phyloP scores from a whole-genome alignment of 495 filamentous ascomycete genomes.

The Annulohypoxylon stygium region DNA sequence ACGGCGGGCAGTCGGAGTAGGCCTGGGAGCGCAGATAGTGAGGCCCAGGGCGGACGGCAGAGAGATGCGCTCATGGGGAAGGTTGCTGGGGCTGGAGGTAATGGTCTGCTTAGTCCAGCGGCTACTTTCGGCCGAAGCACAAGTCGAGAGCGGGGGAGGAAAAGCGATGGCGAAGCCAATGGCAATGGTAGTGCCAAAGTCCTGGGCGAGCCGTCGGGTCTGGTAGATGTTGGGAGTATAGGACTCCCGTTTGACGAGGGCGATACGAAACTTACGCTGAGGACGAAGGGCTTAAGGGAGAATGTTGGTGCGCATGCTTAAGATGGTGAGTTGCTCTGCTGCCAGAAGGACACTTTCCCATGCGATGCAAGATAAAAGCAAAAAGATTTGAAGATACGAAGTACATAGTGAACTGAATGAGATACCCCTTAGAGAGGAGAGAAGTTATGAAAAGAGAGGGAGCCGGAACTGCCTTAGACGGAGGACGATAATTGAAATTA shows the following conservation, averaged over 20 bases:
- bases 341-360: too few species aligned
- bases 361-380: background rate
- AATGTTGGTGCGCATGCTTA: conserved; percentile 54
- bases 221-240: conserved; percentile 12
- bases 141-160: background rate
- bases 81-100: conserved; percentile 33
- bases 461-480: background rate
- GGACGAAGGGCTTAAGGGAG: conserved; percentile 64
- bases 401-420: background rate
- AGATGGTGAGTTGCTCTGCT: too few species aligned
- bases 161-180: background rate
- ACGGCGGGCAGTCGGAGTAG: conserved; percentile 54
- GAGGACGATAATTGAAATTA: conserved; percentile 6
- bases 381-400: background rate
- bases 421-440: conserved; percentile 16
- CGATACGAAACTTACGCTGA: conserved; percentile 54
- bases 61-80: conserved; percentile 57
- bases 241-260: conserved; percentile 58
- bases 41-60: conserved; percentile 45
- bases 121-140: background rate
- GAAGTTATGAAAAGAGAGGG: background rate
- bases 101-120: background rate
- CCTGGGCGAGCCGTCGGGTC: background rate
- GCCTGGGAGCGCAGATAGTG: conserved; percentile 64
- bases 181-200: background rate